Conservation (phyloP, 1,139 yeast genomes). For the Debaryomyces nepalensis region DNA sequence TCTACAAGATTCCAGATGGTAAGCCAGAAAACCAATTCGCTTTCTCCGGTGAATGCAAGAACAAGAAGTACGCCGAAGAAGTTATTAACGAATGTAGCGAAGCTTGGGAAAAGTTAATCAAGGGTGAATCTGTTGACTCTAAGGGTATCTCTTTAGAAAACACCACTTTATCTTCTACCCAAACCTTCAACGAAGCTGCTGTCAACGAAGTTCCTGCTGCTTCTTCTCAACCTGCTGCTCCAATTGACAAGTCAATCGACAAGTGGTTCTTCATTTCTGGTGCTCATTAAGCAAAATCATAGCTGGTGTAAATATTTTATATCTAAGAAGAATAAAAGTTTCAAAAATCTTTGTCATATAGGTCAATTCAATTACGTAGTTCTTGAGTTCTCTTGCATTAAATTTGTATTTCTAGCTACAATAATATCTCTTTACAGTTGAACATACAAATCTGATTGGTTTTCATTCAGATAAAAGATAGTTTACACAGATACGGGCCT, state of each 20-base stretch:
- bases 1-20: conserved; percentile 93
- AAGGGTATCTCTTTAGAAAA: conserved; percentile 68
- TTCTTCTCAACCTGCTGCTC: conserved; percentile 77
- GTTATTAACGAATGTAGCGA: conserved; percentile 75
- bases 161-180: conserved; percentile 68
- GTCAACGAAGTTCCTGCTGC: conserved; percentile 67
- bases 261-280: conserved; percentile 99
- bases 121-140: conserved; percentile 53
- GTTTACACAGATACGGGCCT: too few species aligned
- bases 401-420: too few species aligned
- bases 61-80: conserved; percentile 69
- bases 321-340: conserved; percentile 1
- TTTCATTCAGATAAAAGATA: too few species aligned
- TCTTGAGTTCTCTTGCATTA: too few species aligned
- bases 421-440: too few species aligned
- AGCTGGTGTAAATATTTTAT: conserved; percentile 4
- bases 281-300: conserved; percentile 45
- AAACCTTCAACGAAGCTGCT: conserved; percentile 54
- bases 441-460: too few species aligned
- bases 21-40: conserved; percentile 88
- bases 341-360: too few species aligned
- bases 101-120: conserved; percentile 75
- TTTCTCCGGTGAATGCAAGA: conserved; percentile 78
- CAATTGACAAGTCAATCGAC: conserved; percentile 95
- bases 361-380: too few species aligned